A percentile compares a stretch with the other conserved stretches of the same genome.
Conservation (phyloP, 2,329 filamentous ascomycete species). For the Beauveria sp. region DNA sequence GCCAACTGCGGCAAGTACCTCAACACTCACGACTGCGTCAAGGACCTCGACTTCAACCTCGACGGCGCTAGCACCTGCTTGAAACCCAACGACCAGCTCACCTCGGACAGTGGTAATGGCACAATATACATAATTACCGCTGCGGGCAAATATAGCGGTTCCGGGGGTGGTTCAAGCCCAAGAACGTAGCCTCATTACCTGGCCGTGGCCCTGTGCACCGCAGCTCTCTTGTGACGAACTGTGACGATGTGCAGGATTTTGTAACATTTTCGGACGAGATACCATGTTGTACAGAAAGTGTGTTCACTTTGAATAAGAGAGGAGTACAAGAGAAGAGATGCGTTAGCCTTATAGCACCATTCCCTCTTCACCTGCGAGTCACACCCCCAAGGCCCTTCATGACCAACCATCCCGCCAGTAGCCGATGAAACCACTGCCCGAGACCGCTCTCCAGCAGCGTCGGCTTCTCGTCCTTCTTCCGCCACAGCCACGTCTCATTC, state of each 20-base stretch:
- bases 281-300: neutral
- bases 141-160: conserved; percentile 12
- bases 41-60: conserved; percentile 18
- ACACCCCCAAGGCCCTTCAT: conserved; percentile 17
- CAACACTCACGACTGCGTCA: conserved; percentile 18
- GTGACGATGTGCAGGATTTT: neutral
- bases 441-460: conserved; percentile 22
- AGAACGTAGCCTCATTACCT: neutral
- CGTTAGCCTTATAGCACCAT: neutral
- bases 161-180: neutral
- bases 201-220: neutral
- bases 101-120: conserved; percentile 22
- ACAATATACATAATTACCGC: conserved; percentile 28
- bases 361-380: neutral
- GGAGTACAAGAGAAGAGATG: neutral
- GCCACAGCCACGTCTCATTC: conserved; percentile 34
- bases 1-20: conserved; percentile 14
- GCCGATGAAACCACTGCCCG: conserved; percentile 24
- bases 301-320: neutral
- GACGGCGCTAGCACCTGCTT: conserved; percentile 17
- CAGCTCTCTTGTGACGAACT: neutral
- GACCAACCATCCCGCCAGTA: conserved; percentile 22
- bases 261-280: neutral
- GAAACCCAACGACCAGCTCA: conserved; percentile 17
- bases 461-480: conserved; percentile 19